Conservation (phyloP, 331 rosid species). For the Phaseolus coccineus region DNA sequence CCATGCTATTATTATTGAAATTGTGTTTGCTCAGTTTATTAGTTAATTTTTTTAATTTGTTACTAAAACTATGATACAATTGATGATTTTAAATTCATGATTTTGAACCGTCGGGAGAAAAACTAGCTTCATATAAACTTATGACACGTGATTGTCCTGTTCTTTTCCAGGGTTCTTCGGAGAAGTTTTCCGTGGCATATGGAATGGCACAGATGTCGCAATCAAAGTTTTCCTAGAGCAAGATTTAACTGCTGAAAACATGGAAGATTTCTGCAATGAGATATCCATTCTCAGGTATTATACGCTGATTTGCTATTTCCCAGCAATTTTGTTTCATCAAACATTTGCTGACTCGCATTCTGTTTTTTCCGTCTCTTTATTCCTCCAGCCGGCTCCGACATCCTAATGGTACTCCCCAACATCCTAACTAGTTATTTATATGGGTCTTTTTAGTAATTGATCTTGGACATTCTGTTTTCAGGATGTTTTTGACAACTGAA, state of each 20-base stretch:
- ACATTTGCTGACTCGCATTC: constrained; percentile 50
- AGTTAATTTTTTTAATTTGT: constrained; percentile 21
- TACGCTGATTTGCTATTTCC: constrained; percentile 26
- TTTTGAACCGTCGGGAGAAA: constrained; percentile 23
- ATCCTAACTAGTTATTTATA: constrained; percentile 43
- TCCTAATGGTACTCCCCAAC: constrained; percentile 81
- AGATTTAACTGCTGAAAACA: constrained; percentile 92
- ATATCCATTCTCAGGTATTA: constrained; percentile 91
- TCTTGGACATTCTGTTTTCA: constrained; percentile 35
- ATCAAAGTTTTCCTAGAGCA: constrained; percentile 96
- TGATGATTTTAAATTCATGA: constrained; percentile 24
- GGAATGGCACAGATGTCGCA: constrained; percentile 99
- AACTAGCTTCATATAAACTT: constrained; percentile 30
- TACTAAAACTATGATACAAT: constrained; percentile 9
- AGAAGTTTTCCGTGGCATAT: constrained; percentile 92
- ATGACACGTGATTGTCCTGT: constrained; percentile 30
- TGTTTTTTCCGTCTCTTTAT: constrained; percentile 15
- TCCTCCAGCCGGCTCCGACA: constrained; percentile 92
- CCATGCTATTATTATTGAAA: constrained; percentile 6
- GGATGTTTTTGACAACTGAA: constrained; percentile 10
- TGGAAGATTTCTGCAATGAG: constrained; percentile 99
- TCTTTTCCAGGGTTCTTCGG: constrained; percentile 84
- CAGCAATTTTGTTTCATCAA: constrained; percentile 9
- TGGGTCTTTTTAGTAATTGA: constrained; percentile 36
- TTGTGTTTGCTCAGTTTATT: constrained; percentile 3